Evolutionary conservation across 2,329 filamentous ascomycete genomes (phyloP), one percentile per base, ranked within the genome.

Genomic region (Ascochyta lentis): DNA sequence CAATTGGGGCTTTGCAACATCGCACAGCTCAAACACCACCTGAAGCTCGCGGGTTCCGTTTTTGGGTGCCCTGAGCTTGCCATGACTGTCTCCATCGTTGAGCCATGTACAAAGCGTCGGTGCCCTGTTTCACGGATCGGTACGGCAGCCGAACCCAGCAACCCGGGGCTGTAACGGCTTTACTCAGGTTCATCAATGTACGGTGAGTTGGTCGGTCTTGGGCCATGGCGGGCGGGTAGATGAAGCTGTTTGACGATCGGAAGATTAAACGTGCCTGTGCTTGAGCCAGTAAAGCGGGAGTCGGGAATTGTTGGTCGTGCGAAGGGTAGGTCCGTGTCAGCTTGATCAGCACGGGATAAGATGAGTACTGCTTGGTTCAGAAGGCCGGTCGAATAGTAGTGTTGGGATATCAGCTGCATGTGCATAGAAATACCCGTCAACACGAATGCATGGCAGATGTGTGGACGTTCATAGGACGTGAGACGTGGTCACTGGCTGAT

Each of bases 241-340:
- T 47, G 16, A 15, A 19, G 27, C n/a, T 23, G 27, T 10, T 27
- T 22, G 41, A 29, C 26, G 37, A 41, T 47, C 47, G 19, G n/a
- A 38, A 39, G 38, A 27, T 38, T 42, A 12, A 15, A 13, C 34
- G 7, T 41, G 39, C 29, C 26, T 38, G 44, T 58, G 51, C 49
- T 49, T 38, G 53, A 54, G 49, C 56, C 59, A 29, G 31, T 51
- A 35, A 35, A 57, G 45, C 55, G 49, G 38, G 45, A n/a, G 33
- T 49, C 39, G 35, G 49, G 35, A 55, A 56, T 55, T 60, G 56
- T 15, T 31, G 22, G n/a, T 33, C 9, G 9, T 15, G 41, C 37
- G 12, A 12, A 16, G 29, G 19, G 47, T 12, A 27, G 13, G 44
- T 48, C 38, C 38, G 38, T 54, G 44, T 43, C 43, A 48, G 44